Percentiles rank a stretch among this genome's conserved stretches.
Conservation (phyloP, 805 yeast genomes). For the Starmerella lactis-condensi region DNA sequence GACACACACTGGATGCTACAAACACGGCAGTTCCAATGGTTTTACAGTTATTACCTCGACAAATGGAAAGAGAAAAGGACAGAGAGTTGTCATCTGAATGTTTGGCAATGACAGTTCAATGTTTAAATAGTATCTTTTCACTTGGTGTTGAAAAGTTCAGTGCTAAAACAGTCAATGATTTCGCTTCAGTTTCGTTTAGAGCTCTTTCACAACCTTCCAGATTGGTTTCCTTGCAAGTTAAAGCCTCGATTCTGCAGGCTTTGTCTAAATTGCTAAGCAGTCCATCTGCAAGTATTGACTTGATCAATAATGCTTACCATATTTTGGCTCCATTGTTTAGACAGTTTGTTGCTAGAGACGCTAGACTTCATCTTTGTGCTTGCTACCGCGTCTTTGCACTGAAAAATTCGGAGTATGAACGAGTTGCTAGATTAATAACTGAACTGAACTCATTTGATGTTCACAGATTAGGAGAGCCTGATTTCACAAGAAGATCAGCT, state of each 20-base stretch:
- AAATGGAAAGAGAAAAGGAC: slow-evolving; percentile 10
- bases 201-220: slow-evolving; percentile 42
- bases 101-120: slow-evolving; percentile 9
- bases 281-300: slow-evolving; percentile 8
- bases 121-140: slow-evolving; percentile 27
- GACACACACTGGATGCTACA: background rate
- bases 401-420: slow-evolving; percentile 28
- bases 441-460: slow-evolving; percentile 55
- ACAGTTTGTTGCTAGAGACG: slow-evolving; percentile 37
- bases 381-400: slow-evolving; percentile 34
- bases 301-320: slow-evolving; percentile 24
- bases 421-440: slow-evolving; percentile 35
- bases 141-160: slow-evolving; percentile 41
- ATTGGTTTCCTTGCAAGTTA: slow-evolving; percentile 35
- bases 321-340: slow-evolving; percentile 41
- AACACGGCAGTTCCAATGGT: slow-evolving; percentile 1
- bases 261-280: slow-evolving; percentile 36
- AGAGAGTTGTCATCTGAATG: slow-evolving; percentile 8
- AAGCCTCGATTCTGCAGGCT: slow-evolving; percentile 38
- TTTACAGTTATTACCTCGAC: slow-evolving; percentile 4
- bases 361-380: slow-evolving; percentile 42
- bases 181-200: slow-evolving; percentile 39
- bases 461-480: slow-evolving; percentile 50
- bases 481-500: slow-evolving; percentile 53
- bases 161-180: slow-evolving; percentile 32